These are phyloP conservation scores for Dalbergia oliveri DNA, from an alignment of 306 rosid genomes.

Conservation along the genomic window DNA sequence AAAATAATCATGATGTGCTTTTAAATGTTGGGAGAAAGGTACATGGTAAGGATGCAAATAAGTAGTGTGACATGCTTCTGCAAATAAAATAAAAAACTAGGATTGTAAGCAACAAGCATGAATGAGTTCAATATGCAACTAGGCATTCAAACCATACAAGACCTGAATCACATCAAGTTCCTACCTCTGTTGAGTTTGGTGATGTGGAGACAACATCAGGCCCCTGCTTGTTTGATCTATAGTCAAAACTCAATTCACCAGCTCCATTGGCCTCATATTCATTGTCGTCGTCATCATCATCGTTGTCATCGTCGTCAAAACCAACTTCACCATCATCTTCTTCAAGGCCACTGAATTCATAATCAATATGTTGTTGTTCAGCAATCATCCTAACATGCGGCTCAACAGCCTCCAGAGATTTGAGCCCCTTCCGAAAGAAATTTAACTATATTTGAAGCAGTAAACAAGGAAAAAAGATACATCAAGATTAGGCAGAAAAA, in stretches of 20 bases:
- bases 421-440: conserved; percentile 88
- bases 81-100: neutral
- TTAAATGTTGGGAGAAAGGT: conserved; percentile 17
- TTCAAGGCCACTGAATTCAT: conserved; percentile 78
- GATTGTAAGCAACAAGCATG: conserved; percentile 17
- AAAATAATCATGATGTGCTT: neutral
- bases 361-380: conserved; percentile 80
- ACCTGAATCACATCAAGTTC: conserved; percentile 27
- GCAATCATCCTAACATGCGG: conserved; percentile 79
- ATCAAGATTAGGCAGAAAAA: conserved; percentile 29
- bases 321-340: conserved; percentile 63
- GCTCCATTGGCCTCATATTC: conserved; percentile 54
- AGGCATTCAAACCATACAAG: conserved; percentile 31
- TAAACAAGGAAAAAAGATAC: conserved; percentile 28
- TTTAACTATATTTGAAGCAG: conserved; percentile 65
- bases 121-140: conserved; percentile 28
- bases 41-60: conserved; percentile 27
- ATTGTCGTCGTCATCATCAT: conserved; percentile 49
- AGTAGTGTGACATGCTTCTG: conserved; percentile 18
- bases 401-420: conserved; percentile 87
- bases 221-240: conserved; percentile 63
- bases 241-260: conserved; percentile 83
- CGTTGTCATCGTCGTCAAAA: conserved; percentile 52
- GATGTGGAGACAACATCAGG: conserved; percentile 61
- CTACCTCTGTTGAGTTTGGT: conserved; percentile 78